A percentile compares a stretch with the other conserved stretches of the same genome.
phyloP scores from a whole-genome alignment of 768 basidiomycete species.

The Tulasnella sp. region DNA sequence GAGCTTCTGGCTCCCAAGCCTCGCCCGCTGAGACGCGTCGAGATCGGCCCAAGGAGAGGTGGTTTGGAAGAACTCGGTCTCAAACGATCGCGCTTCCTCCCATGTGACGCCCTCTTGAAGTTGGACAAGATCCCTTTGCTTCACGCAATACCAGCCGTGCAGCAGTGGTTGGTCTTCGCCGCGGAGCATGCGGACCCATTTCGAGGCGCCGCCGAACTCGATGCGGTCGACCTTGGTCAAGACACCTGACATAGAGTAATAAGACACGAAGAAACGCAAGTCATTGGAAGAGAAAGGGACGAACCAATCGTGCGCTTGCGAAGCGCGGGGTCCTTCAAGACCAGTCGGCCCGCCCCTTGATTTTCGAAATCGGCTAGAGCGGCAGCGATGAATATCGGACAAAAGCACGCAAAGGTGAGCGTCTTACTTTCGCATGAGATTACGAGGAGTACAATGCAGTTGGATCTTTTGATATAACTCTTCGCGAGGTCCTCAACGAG shows the following conservation, averaged over 20 bases:
- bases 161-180: slow-evolving; percentile 29
- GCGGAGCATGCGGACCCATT: slow-evolving; percentile 35
- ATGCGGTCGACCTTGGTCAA: slow-evolving; percentile 67
- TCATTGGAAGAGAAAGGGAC: slow-evolving; percentile 13
- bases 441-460: slow-evolving; percentile 9
- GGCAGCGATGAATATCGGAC: neutral
- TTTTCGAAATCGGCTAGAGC: slow-evolving; percentile 68
- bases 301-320: slow-evolving; percentile 61
- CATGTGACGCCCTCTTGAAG: slow-evolving; percentile 44
- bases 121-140: slow-evolving; percentile 41
- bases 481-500: slow-evolving; percentile 7
- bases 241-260: slow-evolving; percentile 35
- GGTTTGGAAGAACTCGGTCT: slow-evolving; percentile 42
- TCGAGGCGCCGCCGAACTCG: slow-evolving; percentile 39
- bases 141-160: slow-evolving; percentile 51
- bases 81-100: slow-evolving; percentile 44
- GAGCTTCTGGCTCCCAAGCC: neutral
- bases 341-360: slow-evolving; percentile 56
- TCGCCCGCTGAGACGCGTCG: neutral
- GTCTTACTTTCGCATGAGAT: slow-evolving; percentile 15
- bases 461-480: neutral
- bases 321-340: slow-evolving; percentile 46
- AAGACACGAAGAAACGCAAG: neutral
- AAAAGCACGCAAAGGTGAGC: neutral
- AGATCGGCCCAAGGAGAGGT: slow-evolving; percentile 14